Evolutionary conservation across 768 basidiomycete genomes (phyloP), one percentile per base, ranked within the genome.

Genomic region (Lactarius indigo): DNA sequence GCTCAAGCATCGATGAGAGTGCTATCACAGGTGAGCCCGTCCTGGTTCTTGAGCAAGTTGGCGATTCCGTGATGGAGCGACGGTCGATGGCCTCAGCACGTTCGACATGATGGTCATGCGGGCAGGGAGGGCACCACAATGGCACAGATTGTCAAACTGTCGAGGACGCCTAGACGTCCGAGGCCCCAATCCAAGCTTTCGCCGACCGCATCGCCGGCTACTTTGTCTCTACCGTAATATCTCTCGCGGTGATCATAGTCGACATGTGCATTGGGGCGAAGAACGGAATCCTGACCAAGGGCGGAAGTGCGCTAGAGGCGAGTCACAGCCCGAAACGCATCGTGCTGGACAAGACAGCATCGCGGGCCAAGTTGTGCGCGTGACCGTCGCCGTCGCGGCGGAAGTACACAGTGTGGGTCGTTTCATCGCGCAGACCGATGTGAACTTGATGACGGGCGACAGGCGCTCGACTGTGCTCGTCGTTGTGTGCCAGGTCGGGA

Each of bases 201-300:
- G 95, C 95, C 5, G 97, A 99, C 77, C 86, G 83, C 61, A 88
- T 97, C 56, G 96, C 97, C 0, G 97, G 97, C 15, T 89, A 89
- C 79, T 98, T 99, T 75, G 96, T 99, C 0, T 97, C 97, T 0
- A 79, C 87, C 31, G 95, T 98, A 73, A 89, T 98, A 73, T 80
- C 86, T 0, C 87, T 98, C 31, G 87, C 93, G 0, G 97, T 96
- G 2, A 94, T 98, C 78, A 98, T 98, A 97, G 97, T 98, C 37
- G 97, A 97, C 20, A 98, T 96, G 0, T 96, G 97, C 1, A 87
- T 98, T 64, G 97, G 97, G 2, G 97, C 97, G 10, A 85, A 91
- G 79, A 96, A 98, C 73, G 96, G 97, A 0, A 98, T 99, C 66
- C 79, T 99, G 56, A 98, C 98, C 85, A 99, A 99, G 76, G 96